These are phyloP conservation scores for Eleusine coracana DNA, from an alignment of 176 grass and related monocot species.

Conservation along the genomic window DNA sequence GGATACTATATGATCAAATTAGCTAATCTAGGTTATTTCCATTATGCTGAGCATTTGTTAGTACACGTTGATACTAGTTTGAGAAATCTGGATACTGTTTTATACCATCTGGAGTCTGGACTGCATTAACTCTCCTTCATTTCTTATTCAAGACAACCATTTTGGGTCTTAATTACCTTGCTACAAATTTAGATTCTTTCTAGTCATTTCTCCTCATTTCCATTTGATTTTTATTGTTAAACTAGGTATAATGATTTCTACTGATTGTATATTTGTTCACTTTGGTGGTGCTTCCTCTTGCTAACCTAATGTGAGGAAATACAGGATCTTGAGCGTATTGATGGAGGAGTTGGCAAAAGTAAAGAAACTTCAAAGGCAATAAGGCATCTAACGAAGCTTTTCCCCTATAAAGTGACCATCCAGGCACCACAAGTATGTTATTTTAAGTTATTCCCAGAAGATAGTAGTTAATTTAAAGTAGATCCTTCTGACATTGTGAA, in stretches of 20 bases:
- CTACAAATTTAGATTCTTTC: background rate
- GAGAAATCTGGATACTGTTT: background rate
- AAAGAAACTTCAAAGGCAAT: constrained; percentile 79
- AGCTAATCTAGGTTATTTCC: background rate
- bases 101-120: background rate
- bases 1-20: no score
- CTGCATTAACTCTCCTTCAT: background rate
- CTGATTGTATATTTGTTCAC: constrained; percentile 15
- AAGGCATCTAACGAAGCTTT: constrained; percentile 89
- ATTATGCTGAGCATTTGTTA: background rate
- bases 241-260: constrained; percentile 2
- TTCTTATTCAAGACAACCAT: background rate
- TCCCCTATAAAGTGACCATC: constrained; percentile 89
- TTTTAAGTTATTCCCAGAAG: constrained; percentile 6
- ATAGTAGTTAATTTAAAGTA: constrained; percentile 20
- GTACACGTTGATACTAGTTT: background rate
- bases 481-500: constrained; percentile 31
- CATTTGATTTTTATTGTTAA: background rate
- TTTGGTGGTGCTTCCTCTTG: constrained; percentile 27
- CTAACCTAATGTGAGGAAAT: constrained; percentile 39
- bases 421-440: constrained; percentile 74
- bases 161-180: background rate
- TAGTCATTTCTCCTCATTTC: background rate
- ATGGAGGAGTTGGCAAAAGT: constrained; percentile 52
- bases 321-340: constrained; percentile 74